Evolutionary conservation across 2,329 filamentous ascomycete species (phyloP).

Genomic region (Cryphonectria naterciae): DNA sequence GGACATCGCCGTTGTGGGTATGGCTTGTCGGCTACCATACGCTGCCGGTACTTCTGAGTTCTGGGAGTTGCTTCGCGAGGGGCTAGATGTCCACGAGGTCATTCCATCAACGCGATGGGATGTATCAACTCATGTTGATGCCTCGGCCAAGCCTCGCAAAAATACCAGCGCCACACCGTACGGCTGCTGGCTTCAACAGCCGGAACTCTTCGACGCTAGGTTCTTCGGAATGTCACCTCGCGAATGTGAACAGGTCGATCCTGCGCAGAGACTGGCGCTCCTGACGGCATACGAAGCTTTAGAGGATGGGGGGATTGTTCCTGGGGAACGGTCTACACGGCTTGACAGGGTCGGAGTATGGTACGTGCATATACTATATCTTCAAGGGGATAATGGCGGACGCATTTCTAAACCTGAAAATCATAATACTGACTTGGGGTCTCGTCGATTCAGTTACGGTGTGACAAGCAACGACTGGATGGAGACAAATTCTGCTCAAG

Average conservation of each 20-base stretch:
- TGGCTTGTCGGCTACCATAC: constrained; percentile 73
- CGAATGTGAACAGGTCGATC: constrained; percentile 76
- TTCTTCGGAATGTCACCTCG: constrained; percentile 87
- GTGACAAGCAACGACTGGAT: constrained; percentile 79
- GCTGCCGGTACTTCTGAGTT: constrained; percentile 71
- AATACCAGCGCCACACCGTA: constrained; percentile 74
- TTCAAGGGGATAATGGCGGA: too few species aligned
- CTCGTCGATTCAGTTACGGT: constrained; percentile 64
- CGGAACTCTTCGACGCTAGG: constrained; percentile 73
- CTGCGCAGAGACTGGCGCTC: constrained; percentile 73
- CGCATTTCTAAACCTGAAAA: neutral
- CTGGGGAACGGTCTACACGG: constrained; percentile 51
- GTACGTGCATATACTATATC: constrained; percentile 48
- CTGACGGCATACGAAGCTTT: constrained; percentile 80
- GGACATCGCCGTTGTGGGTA: constrained; percentile 84
- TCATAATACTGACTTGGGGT: constrained; percentile 58
- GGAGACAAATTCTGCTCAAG: constrained; percentile 74
- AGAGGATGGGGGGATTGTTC: constrained; percentile 73
- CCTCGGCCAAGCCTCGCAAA: constrained; percentile 66
- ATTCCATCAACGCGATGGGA: constrained; percentile 73
- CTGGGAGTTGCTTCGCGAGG: constrained; percentile 75
- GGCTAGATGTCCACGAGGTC: constrained; percentile 71
- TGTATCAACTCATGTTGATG: constrained; percentile 70
- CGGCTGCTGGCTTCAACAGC: constrained; percentile 72
- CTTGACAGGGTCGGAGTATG: constrained; percentile 43